Percentiles rank a stretch among this genome's conserved stretches.
These are phyloP conservation scores for Trifolium repens DNA, from an alignment of 306 rosid genomes.

Conservation along the genomic window DNA sequence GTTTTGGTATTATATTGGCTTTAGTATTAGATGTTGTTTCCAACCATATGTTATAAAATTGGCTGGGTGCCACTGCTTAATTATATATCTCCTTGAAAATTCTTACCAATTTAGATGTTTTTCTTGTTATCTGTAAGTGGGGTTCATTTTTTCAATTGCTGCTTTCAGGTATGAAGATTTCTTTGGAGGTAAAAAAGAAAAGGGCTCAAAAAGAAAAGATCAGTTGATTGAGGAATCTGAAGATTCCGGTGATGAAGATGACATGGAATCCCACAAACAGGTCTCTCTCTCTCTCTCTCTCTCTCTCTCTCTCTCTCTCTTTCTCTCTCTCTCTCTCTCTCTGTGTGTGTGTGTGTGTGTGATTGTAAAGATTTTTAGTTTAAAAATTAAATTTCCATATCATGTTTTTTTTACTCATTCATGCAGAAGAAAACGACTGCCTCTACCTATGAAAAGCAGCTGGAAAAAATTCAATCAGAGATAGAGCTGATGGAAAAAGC, in stretches of 20 bases:
- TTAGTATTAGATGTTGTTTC: constrained; percentile 5
- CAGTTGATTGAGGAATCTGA: constrained; percentile 48
- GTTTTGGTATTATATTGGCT: constrained; percentile 27
- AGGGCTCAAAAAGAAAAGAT: constrained; percentile 47
- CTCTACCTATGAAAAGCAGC: constrained; percentile 79
- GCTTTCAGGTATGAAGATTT: constrained; percentile 77
- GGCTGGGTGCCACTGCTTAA: not conserved
- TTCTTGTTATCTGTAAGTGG: constrained; percentile 19
- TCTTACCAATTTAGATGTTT: constrained; percentile 27
- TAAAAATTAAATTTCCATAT: constrained; percentile 21
- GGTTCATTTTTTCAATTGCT: constrained; percentile 36
- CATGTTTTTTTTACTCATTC: not conserved
- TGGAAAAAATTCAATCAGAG: constrained; percentile 56
- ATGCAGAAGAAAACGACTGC: constrained; percentile 54
- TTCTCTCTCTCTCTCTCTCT: not conserved
- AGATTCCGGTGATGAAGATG: constrained; percentile 53
- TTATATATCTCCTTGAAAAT: constrained; percentile 21
- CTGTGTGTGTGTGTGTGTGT: not conserved
- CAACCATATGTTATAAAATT: constrained; percentile 23
- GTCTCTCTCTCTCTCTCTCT: constrained; percentile 32
- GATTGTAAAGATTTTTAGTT: constrained; percentile 1
- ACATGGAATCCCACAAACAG: constrained; percentile 46
- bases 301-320: not conserved
- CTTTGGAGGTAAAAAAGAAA: constrained; percentile 60
- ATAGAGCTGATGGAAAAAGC: constrained; percentile 82